Evolutionary conservation across 805 yeast genomes (phyloP), one percentile per base, ranked within the genome.

Genomic region (Helenozyma rhizophorensis): DNA sequence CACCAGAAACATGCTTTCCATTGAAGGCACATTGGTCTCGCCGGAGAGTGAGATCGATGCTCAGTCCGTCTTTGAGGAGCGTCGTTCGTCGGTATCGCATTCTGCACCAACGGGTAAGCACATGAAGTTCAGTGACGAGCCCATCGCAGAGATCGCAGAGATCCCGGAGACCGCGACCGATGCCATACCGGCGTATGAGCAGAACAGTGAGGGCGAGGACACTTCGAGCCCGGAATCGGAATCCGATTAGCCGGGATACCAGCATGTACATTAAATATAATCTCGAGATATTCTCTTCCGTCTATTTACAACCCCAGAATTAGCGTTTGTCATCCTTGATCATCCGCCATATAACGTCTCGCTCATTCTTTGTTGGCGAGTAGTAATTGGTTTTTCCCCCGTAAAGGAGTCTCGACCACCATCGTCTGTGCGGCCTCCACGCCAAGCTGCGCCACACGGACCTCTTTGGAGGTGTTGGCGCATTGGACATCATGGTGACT

Each of bases 21-120:
- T 90, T 10, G 94, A 88, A 40, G 97, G 97, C n/a, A 80, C 96
- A 1, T 66, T 89, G 39, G 57, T 83, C 16, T 53, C 66, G 40
- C 80, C 83, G 3, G 81, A 79, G 14, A 54, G 62, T 18, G 83
- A 75, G 42, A 58, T 58, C 33, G 80, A 73, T 37, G 68, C 73
- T 8, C 64, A 74, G 45, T 80, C 83, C 3, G 73, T 77, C 3
- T 72, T 34, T 10, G 13, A 13, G 9, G 68, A 66, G 34, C 53
- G 58, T 27, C 53, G 57, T 22, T 30, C 50, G 3, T 51, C 48
- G 7, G 54, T 64, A 37, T 60, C 62, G 34, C 36, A 42, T 4
- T 36, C 43, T 4, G 29, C 26, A 3, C 16, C 32, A 1, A 25
- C 27, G 10, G 33, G 36, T 23, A 43, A 37, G 33, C 50, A 45